Evolutionary conservation across 441 rosid species (phyloP), one percentile per base, ranked within the genome.

Genomic region (Croton laevigatus): DNA sequence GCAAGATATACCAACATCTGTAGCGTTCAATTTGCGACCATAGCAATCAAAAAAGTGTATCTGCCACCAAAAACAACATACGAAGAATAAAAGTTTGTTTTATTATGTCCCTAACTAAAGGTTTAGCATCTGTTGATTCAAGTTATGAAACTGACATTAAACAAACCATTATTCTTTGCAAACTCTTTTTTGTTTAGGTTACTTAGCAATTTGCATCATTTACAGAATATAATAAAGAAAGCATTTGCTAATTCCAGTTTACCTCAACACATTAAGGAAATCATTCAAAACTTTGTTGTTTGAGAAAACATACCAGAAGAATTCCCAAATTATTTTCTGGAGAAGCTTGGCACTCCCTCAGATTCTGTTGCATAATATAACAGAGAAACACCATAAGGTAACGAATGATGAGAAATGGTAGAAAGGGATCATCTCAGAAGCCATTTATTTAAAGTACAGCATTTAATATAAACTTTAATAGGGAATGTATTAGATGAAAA

Each of bases 1-100:
- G 86, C 98, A 94, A 66, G 98, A 94, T 65, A 94, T 81, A 73
- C 98, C 98, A 14, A 94, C 97, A 81, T 88, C 86, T 0, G 73
- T 32, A 2, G 91, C 84, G 82, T 91, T 91, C 78, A 94, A 79
- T 67, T 89, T 87, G 70, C 96, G 79, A 20, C 98, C 98, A 69
- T 91, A 94, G 71, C 90, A 83, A 53, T 90, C 98, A 82, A 94
- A 91, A 80, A 94, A 94, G 60, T 85, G 84, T 44, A 94, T 86
- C 98, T 94, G 78, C 68, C 71, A 73, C 46, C 65, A 70, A 69
- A 72, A 53, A 69, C 55, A 75, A 65, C 14, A 34, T 3, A 71
- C 20, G 38, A 9, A 59, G 67, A 61, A 67, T 44, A 55, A 42
- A 49, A 22, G 23, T 14, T 70, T 64, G 46, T 37, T 19, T 40